Evolutionary conservation across 345 rosid genomes (phyloP).

Genomic region (Erysimum cheiranthoides): DNA sequence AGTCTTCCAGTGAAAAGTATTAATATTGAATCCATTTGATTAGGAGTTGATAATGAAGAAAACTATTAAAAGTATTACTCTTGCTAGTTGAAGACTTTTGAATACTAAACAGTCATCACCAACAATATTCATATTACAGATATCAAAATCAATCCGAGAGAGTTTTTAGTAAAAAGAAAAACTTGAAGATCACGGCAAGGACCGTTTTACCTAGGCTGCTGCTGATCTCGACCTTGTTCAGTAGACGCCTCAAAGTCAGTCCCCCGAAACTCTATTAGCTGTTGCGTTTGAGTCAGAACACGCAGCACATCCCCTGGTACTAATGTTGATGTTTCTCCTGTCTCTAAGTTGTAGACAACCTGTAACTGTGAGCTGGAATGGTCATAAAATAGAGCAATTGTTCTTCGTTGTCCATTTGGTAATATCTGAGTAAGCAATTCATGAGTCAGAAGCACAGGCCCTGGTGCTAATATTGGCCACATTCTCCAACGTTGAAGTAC

Average conservation of each 20-base stretch:
- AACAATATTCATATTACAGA: neutral
- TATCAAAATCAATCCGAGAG: constrained; percentile 3
- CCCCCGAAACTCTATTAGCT: neutral
- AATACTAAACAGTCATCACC: neutral
- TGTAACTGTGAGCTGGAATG: neutral
- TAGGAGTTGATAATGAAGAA: too few species aligned
- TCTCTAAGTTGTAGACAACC: too few species aligned
- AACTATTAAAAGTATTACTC: neutral
- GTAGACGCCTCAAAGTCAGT: neutral
- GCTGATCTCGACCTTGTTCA: neutral
- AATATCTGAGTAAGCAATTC: neutral
- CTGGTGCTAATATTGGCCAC: neutral
- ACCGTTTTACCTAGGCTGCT: neutral
- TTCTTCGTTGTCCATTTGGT: neutral
- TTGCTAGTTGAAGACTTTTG: neutral
- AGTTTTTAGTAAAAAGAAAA: neutral
- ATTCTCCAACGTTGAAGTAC: neutral
- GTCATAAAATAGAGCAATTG: neutral
- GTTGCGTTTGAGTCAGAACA: neutral
- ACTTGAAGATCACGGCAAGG: constrained; percentile 1
- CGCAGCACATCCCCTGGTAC: too few species aligned
- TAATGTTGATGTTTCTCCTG: too few species aligned
- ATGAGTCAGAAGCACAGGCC: constrained; percentile 4
- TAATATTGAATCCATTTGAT: neutral
- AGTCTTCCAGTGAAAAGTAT: neutral